These are phyloP conservation scores for Stagonosporopsis chrysanthemi DNA, from an alignment of 2,329 filamentous ascomycete species.

Conservation along the genomic window DNA sequence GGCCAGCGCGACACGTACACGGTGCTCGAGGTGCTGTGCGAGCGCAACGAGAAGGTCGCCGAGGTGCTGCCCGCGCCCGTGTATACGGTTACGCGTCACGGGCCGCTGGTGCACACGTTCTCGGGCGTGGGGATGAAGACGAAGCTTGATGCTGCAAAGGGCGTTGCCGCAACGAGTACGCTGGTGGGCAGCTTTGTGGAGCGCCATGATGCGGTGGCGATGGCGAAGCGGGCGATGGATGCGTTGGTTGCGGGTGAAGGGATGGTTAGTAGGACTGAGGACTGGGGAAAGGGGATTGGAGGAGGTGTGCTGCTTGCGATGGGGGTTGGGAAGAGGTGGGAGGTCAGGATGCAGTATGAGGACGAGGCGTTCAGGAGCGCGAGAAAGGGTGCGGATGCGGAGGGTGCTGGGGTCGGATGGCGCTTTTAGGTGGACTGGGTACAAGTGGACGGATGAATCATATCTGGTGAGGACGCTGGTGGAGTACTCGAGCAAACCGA, in stretches of 20 bases:
- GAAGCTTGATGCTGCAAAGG: slow-evolving; percentile 4
- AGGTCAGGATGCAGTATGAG: slow-evolving; percentile 31
- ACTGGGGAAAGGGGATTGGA: slow-evolving; percentile 19
- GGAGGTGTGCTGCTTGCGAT: slow-evolving; percentile 29
- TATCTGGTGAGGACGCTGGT: background rate
- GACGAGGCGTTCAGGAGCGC: slow-evolving; percentile 25
- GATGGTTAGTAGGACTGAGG: slow-evolving; percentile 8
- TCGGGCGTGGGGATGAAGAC: background rate
- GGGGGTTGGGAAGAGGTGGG: slow-evolving; percentile 23
- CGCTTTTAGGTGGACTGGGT: background rate
- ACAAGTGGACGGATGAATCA: background rate
- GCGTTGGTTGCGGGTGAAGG: slow-evolving; percentile 15
- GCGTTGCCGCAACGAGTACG: slow-evolving; percentile 10
- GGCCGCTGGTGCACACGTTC: slow-evolving; percentile 22
- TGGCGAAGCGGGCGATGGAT: slow-evolving; percentile 24
- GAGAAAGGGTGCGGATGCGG: slow-evolving; percentile 14
- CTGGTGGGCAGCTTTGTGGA: slow-evolving; percentile 19
- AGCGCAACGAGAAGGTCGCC: slow-evolving; percentile 19
- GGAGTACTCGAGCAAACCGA: background rate
- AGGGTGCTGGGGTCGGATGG: slow-evolving; percentile 8
- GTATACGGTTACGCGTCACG: slow-evolving; percentile 26
- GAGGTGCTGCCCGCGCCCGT: slow-evolving; percentile 24
- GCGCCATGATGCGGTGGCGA: slow-evolving; percentile 14
- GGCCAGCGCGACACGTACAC: slow-evolving; percentile 28
- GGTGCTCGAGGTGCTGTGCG: slow-evolving; percentile 20